Evolutionary conservation across 2,329 filamentous ascomycete genomes (phyloP).

Genomic region (Zelopaecilomyces penicillatus): DNA sequence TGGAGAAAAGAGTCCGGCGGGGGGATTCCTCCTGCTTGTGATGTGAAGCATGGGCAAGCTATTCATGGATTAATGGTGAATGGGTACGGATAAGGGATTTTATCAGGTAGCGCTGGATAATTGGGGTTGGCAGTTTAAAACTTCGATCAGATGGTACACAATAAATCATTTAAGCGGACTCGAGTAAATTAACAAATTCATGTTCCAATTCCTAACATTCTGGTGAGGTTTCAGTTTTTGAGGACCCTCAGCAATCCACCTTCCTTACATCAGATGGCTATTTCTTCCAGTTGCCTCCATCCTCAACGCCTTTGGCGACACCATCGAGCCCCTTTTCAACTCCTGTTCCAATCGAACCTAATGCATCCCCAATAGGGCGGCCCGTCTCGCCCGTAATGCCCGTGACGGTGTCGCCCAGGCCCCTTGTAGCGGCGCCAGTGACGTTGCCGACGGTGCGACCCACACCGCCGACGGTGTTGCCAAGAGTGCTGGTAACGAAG

Average conservation of each 20-base stretch:
- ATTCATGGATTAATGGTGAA: too few relatives aligned
- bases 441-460: constrained; percentile 32
- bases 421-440: constrained; percentile 45
- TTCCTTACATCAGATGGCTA: constrained; percentile 11
- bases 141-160: too few relatives aligned
- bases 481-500: constrained; percentile 31
- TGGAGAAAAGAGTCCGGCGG: too few relatives aligned
- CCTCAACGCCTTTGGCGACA: constrained; percentile 46
- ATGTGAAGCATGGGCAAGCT: too few relatives aligned
- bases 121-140: too few relatives aligned
- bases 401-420: constrained; percentile 47
- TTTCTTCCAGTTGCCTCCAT: constrained; percentile 50
- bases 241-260: neutral
- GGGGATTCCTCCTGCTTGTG: too few relatives aligned
- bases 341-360: constrained; percentile 44
- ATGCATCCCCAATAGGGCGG: constrained; percentile 45
- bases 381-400: constrained; percentile 45
- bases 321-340: constrained; percentile 41
- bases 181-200: neutral
- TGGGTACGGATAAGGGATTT: too few relatives aligned
- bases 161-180: neutral
- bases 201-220: neutral
- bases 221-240: too few relatives aligned
- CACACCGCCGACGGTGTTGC: constrained; percentile 33
- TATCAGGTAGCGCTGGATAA: too few relatives aligned